Base-by-base conservation (phyloP, 116 monocot species). In the Posidonia oceanica region DNA sequence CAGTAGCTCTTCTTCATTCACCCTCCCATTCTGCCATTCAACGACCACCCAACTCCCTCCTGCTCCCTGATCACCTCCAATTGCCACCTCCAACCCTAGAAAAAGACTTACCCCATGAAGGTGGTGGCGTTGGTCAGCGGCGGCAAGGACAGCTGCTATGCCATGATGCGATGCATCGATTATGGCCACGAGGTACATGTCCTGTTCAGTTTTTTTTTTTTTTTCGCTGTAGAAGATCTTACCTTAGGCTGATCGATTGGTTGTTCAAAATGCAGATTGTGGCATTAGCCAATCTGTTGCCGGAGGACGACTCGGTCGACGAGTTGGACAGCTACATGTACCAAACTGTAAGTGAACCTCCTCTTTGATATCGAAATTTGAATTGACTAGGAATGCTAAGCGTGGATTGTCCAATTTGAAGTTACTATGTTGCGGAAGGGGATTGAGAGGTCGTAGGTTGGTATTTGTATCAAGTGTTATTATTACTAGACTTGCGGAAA, bases 291-390 rank as follows among this genome's bases (percentile, higher is more conserved):
- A 97, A 97, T 80, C 63, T 97, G 71, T 57, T 97, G 72, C 97
- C 97, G 10, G 38, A 82, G 17, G 97, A 97, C 60, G 97, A 97
- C 39, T 81, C 89, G n/a, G 83, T 97, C 11, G 97, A 97, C 63
- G 97, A 97, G 75, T 68, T 97, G 68, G 91, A 97, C 68, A 97
- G 97, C 82, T 97, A 97, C 82, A 97, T 97, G 97, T 97, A 92
- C 70, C 97, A 97, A 79, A 97, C 97, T 73, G 97, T 96, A 39
- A 70, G 69, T 53, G 58, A 7, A 58, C 18, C 58, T 5, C 16
- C 21, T 15, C 18, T 48, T 48, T 48, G 48, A 48, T 12, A 48
- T 48, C 12, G 48, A 48, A 7, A 10, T 48, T 7, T 10, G 0
- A 7, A 7, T 48, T 7, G 48, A 48, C 7, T 1, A 10, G 48